These are phyloP conservation scores for Aspergillus heteromorphus DNA, from an alignment of 495 filamentous ascomycete genomes.

Conservation along the genomic window DNA sequence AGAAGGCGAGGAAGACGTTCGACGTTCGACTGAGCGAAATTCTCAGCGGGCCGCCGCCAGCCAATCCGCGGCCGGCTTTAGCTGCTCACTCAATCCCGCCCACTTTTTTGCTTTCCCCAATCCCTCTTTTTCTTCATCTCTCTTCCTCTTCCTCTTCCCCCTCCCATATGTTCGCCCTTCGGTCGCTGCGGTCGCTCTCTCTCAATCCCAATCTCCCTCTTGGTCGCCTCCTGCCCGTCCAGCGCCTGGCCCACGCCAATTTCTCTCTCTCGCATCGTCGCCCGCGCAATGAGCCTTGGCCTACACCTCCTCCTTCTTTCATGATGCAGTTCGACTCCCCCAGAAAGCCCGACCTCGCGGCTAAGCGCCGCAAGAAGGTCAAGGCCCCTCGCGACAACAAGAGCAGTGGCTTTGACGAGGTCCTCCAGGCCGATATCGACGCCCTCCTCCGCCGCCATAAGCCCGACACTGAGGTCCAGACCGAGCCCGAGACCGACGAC, in stretches of 20 bases:
- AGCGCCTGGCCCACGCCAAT: conserved; percentile 2
- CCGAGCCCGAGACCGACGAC: conserved; percentile 18
- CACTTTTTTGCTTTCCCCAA: neutral
- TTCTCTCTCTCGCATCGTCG: conserved; percentile 9
- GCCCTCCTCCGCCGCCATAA: conserved; percentile 51
- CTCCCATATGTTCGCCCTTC: conserved; percentile 10
- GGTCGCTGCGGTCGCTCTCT: neutral
- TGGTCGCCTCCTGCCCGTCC: neutral
- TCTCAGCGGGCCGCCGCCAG: conserved; percentile 21
- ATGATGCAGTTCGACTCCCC: conserved; percentile 29
- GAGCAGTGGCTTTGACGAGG: conserved; percentile 55
- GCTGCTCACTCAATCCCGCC: neutral
- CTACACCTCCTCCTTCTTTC: conserved; percentile 12
- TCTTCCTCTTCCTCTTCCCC: neutral
- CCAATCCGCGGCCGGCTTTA: conserved; percentile 22
- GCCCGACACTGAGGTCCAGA: too few relatives aligned
- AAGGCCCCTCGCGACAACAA: conserved; percentile 37
- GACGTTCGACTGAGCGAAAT: conserved; percentile 8
- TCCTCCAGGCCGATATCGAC: conserved; percentile 66
- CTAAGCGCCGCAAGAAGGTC: conserved; percentile 53
- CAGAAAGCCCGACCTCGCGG: conserved; percentile 21
- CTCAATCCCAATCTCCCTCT: conserved; percentile 6
- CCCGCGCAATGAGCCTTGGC: conserved; percentile 16
- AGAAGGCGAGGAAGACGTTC: neutral
- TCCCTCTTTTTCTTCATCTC: neutral